These are phyloP conservation scores for Solanum paucissectum DNA, from an alignment of 257 asterid genomes.

Conservation along the genomic window DNA sequence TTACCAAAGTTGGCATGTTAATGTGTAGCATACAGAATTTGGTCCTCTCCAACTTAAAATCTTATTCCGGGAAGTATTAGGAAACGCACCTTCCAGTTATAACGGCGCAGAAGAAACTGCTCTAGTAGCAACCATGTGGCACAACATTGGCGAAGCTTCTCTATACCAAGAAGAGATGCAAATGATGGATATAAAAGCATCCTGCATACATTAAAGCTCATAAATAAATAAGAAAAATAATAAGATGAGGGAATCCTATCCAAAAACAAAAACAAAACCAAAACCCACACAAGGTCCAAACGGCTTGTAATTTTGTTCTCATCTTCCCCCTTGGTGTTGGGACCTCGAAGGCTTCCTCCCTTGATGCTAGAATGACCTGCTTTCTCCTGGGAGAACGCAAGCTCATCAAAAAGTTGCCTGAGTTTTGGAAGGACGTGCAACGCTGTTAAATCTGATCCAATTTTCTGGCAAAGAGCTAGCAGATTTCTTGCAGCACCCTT, in stretches of 20 bases:
- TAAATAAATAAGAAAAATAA: neutral
- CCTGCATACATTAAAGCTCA: slow-evolving; percentile 34
- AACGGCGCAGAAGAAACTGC: slow-evolving; percentile 75
- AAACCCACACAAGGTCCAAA: slow-evolving; percentile 73
- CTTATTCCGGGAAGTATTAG: neutral
- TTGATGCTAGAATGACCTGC: slow-evolving; percentile 18
- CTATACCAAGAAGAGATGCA: slow-evolving; percentile 90
- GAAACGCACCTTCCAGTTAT: slow-evolving; percentile 74
- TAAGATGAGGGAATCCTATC: neutral
- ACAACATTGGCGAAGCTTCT: slow-evolving; percentile 94
- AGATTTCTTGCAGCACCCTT: slow-evolving; percentile 79
- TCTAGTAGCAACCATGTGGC: slow-evolving; percentile 91
- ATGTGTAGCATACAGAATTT: neutral
- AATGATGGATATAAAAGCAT: slow-evolving; percentile 74
- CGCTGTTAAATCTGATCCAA: slow-evolving; percentile 80
- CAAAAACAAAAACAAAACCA: slow-evolving; percentile 12
- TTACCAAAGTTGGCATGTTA: neutral
- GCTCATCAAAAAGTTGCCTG: slow-evolving; percentile 64
- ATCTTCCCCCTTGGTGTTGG: slow-evolving; percentile 27
- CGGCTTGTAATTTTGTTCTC: slow-evolving; percentile 47
- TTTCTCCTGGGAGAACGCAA: slow-evolving; percentile 74
- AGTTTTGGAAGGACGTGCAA: slow-evolving; percentile 78
- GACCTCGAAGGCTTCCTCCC: slow-evolving; percentile 27
- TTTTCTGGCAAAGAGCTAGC: slow-evolving; percentile 68
- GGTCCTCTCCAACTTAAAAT: slow-evolving; percentile 6